Evolutionary conservation across 257 asterid genomes (phyloP), one percentile per base, ranked within the genome.

Genomic region (Nicotiana obtusifolia): DNA sequence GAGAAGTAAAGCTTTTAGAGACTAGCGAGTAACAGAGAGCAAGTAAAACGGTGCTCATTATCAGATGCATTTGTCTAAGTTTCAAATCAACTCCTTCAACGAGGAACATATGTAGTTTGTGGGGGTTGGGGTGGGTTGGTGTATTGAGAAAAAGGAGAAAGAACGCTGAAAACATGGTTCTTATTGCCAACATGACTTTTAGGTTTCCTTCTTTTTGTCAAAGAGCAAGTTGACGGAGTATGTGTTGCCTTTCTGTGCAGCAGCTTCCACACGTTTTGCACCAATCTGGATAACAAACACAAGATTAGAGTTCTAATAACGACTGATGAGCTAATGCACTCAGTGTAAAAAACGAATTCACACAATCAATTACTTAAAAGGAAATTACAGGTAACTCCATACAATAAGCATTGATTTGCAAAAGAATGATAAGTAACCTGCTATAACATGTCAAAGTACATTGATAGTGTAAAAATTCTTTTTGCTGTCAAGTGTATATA

Each of bases 151-250:
- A 49, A 49, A 3, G 5, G 5, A 59, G 13, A n/a, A 59, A 1
- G 22, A 6, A 60, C 1, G 14, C 26, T 4, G 31, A 24, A 22
- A 24, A 22, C 35, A 62, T 4, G 35, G 9, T 11, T 62, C 17
- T 62, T 35, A 37, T 1, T 62, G 4, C 68, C 35, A 26, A 26
- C 79, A 73, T 68, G 77, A 62, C 33, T 62, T 73, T 84, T 84
- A 90, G 31, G 86, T 22, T 78, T 81, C 87, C 87, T 92, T 92
- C 86, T 86, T 88, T 82, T 91, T 88, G 76, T 90, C 94, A 30
- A 93, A 91, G 62, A 95, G 97, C 88, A 95, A 89, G 82, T 89
- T 69, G 88, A 95, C 10, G 1, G 99, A 92, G 89, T 95, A 95
- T 64, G 96, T 85, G 87, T 93, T 90, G 83, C 97, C 95, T 78